These are phyloP conservation scores for Cucumis hystrix DNA, from an alignment of 306 rosid genomes.

Conservation along the genomic window DNA sequence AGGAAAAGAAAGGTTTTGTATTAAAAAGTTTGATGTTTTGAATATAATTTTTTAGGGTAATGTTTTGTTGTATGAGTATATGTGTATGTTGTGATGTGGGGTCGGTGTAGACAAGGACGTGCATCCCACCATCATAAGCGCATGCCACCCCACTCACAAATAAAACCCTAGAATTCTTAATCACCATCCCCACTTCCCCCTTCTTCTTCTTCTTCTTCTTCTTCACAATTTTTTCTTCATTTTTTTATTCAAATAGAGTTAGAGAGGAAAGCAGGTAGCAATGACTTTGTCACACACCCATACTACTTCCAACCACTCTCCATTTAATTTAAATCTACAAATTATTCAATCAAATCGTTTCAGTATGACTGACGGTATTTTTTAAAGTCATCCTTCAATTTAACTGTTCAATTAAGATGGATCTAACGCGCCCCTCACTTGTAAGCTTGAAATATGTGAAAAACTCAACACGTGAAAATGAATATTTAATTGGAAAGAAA, in stretches of 20 bases:
- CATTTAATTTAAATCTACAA: background rate
- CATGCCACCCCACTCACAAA: constrained; percentile 31
- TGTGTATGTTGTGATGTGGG: background rate
- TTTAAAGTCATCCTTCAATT: too few species aligned
- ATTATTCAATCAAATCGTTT: background rate
- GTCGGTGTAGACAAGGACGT: constrained; percentile 15
- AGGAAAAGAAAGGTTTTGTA: background rate
- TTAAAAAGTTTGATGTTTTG: background rate
- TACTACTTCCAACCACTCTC: constrained; percentile 5
- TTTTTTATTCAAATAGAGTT: background rate
- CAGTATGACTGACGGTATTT: too few species aligned
- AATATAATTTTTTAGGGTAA: background rate
- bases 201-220: too few species aligned
- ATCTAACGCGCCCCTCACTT: too few species aligned
- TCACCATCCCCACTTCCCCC: constrained; percentile 1
- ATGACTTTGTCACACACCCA: constrained; percentile 6
- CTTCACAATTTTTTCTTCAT: background rate
- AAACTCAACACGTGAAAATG: too few species aligned
- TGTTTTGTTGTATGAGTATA: background rate
- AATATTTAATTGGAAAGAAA: too few species aligned
- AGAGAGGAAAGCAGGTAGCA: background rate
- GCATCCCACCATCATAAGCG: constrained; percentile 28
- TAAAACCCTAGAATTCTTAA: constrained; percentile 22
- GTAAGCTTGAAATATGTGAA: too few species aligned
- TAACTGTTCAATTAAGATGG: too few species aligned